Conservation (phyloP, 2,329 filamentous ascomycete genomes). For the Claviceps arundinis region DNA sequence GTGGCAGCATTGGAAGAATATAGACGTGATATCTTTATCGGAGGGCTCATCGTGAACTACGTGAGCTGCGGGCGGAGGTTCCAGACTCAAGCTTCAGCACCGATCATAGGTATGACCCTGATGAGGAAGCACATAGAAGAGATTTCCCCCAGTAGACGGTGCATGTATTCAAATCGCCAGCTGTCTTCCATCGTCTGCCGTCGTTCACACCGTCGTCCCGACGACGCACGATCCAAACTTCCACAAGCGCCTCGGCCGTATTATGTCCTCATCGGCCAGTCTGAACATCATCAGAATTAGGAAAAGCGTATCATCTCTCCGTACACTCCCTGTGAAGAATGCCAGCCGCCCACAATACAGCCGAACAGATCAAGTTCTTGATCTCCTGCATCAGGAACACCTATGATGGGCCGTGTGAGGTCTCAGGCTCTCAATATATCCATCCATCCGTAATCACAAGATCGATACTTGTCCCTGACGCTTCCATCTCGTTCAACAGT, state of each 20-base stretch:
- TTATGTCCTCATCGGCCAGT: neutral
- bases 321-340: slow-evolving; percentile 5
- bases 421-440: neutral
- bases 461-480: neutral
- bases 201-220: neutral
- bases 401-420: slow-evolving; percentile 45
- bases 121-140: no score
- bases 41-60: no score
- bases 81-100: no score
- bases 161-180: neutral
- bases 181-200: neutral
- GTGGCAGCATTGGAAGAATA: no score
- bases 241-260: neutral
- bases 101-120: no score
- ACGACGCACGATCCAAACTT: neutral
- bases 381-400: slow-evolving; percentile 51
- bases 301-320: neutral
- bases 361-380: slow-evolving; percentile 50
- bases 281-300: no score
- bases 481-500: slow-evolving; percentile 1
- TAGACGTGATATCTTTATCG: no score
- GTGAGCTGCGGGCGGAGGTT: no score
- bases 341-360: slow-evolving; percentile 25
- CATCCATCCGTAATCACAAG: neutral
- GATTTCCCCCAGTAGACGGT: neutral